phyloP scores from a whole-genome alignment of 1,284 basidiomycete species.

The Austroboletus niveus region DNA sequence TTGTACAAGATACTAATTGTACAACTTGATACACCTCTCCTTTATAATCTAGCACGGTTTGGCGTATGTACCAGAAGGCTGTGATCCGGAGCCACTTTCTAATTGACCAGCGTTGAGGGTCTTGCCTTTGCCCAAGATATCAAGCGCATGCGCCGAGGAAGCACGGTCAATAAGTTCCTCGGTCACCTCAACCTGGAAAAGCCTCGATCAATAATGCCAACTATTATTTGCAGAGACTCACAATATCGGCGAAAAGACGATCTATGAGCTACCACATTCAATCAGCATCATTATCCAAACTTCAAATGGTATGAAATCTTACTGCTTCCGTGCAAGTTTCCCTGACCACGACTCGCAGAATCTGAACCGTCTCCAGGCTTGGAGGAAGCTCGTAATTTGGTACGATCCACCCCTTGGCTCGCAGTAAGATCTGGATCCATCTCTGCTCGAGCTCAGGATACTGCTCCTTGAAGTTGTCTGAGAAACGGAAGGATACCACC shows the following conservation, averaged over 20 bases:
- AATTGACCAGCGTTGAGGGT: slow-evolving; percentile 37
- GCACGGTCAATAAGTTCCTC: slow-evolving; percentile 47
- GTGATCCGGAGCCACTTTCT: slow-evolving; percentile 44
- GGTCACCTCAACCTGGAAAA: slow-evolving; percentile 55
- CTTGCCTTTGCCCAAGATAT: slow-evolving; percentile 36
- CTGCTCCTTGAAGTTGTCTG: slow-evolving; percentile 68
- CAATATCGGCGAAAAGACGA: slow-evolving; percentile 60
- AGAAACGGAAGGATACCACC: slow-evolving; percentile 91
- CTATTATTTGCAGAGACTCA: slow-evolving; percentile 31
- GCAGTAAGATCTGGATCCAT: slow-evolving; percentile 84
- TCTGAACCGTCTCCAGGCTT: slow-evolving; percentile 64
- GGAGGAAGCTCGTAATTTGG: slow-evolving; percentile 87
- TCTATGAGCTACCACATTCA: slow-evolving; percentile 52
- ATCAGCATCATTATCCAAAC: slow-evolving; percentile 1
- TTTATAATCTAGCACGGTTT: slow-evolving; percentile 53
- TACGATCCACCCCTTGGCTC: slow-evolving; percentile 83
- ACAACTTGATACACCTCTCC: background rate
- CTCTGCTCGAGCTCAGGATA: slow-evolving; percentile 80
- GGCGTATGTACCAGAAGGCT: slow-evolving; percentile 60
- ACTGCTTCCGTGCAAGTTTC: slow-evolving; percentile 70
- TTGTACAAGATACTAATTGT: background rate
- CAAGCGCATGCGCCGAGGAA: slow-evolving; percentile 53
- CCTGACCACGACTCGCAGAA: slow-evolving; percentile 84
- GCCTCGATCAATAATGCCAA: background rate
- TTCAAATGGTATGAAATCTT: slow-evolving; percentile 6